Base-by-base conservation (phyloP, 2,329 filamentous ascomycete species). In the Arthroderma sp. region DNA sequence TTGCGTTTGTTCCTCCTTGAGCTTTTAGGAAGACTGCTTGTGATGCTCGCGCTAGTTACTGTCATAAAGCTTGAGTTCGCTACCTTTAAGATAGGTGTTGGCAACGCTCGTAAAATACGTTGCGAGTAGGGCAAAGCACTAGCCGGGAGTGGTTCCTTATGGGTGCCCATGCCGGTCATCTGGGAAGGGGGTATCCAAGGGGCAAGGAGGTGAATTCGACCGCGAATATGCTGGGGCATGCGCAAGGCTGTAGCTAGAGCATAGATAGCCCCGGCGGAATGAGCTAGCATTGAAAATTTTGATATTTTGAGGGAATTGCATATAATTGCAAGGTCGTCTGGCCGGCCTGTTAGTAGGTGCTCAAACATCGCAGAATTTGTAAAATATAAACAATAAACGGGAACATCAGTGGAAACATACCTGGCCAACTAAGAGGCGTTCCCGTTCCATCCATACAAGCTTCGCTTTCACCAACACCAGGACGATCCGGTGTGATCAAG, bases 151-250 rank as follows among this genome's bases (percentile, higher is more conserved):
- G 82, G 73, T 10, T 80, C 80, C 55, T 86, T 80, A 10, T 76
- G 77, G 46, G 84, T 80, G 29, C 82, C 80, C 51, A 88, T 81
- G 11, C 83, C 80, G 43, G 80, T 87, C 72, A 94, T 83, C 60
- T 94, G 87, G 4, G 86, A 96, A 0, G 91, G 91, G 1, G 91
- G 91, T 39, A 98, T 96, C 91, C 87, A 95, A 0, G 91, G 91
- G 0, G 91, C 89, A 6, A 98, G 74, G 2, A 98, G 76, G 63
- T 98, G 91, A 45, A 98, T 91, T 43, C 86, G 82, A 15, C 91
- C 91, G 4, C 88, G 82, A 49, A 98, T 93, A 58, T 95, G 86
- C 56, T 95, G 88, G 3, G 91, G 91, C 77, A 98, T 94, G 38
- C 91, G 84, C 38, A 98, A 71, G 0, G 91, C 91, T 0, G 91